Base-by-base conservation (phyloP, 495 filamentous ascomycete species). In the Entonaema liquescens region DNA sequence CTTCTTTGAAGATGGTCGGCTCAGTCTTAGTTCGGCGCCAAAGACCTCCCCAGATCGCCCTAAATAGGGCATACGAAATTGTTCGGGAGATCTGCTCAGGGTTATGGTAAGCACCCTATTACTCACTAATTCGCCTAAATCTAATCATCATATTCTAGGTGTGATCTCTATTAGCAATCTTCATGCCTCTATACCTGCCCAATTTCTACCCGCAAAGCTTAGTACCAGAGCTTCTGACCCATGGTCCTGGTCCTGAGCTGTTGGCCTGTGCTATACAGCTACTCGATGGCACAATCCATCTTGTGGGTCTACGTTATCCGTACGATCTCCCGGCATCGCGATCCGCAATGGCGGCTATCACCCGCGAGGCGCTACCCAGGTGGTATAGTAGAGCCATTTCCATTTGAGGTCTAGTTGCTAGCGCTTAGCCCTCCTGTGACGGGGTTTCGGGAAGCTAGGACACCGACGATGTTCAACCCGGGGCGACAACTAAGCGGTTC, bases 11-110 rank as follows among this genome's bases (percentile, higher is more conserved):
- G 8, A 17, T 47, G 19, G 13, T 40, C 33, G 55, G 26, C 25
- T 15, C 23, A 26, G 9, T 25, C 15, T n/a, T 42, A 49, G 8
- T n/a, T 42, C 40, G 8, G 49, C 13, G 35, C 26, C 0, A 54
- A 21, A 47, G 0, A n/a, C 9, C 40, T 52, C 68, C 33, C 19
- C 21, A 50, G 62, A 66, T 66, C 31, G 29, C 58, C 36, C 62
- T 65, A 17, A 56, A 47, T 70, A 70, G 12, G 3, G 9, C 36
- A 21, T 26, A 23, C 0, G 23, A 17, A 17, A 55, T 65, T 33
- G 35, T 44, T 31, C 55, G 19, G 33, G 23, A 47, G 42, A 47
- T 47, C 42, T 7, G 42, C 19, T 47, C 21, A 47, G 9, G 42
- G 17, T 9, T 21, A 21, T 47, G 17, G 42, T 47, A n/a, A n/a